Percentiles rank a stretch among this genome's conserved stretches.
Conservation (phyloP, 2,329 filamentous ascomycete species). For the Cytospora chrysosperma region DNA sequence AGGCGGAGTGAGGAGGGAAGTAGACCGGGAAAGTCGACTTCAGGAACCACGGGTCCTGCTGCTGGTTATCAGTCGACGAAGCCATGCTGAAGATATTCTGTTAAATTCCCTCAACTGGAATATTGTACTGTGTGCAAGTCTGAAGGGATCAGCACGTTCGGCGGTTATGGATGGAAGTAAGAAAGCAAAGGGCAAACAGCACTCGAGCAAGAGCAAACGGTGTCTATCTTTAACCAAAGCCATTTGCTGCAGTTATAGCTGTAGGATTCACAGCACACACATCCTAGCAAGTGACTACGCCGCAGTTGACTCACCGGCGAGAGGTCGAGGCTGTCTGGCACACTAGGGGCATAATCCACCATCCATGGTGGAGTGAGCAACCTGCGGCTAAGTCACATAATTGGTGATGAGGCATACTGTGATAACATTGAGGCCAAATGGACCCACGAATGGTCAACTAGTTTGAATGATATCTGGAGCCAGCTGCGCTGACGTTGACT, state of each 20-base stretch:
- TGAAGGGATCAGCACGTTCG: background rate
- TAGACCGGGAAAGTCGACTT: constrained; percentile 39
- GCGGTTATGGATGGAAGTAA: background rate
- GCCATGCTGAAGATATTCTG: constrained; percentile 1
- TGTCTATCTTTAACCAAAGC: background rate
- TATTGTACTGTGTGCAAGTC: background rate
- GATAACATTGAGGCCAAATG: background rate
- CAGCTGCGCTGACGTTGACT: background rate
- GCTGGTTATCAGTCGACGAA: background rate
- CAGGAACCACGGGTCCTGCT: constrained; percentile 38
- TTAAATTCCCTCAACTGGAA: background rate
- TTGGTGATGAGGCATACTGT: too few species aligned
- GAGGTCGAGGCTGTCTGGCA: too few species aligned
- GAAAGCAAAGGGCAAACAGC: too few species aligned
- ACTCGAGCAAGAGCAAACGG: background rate
- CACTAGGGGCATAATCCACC: too few species aligned
- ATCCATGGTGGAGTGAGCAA: too few species aligned
- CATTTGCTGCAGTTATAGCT: too few species aligned
- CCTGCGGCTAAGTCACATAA: too few species aligned
- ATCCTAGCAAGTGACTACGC: background rate
- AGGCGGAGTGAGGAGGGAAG: constrained; percentile 38
- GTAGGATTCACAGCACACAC: too few species aligned
- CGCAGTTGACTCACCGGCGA: background rate
- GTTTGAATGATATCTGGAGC: background rate
- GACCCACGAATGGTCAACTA: background rate